Evolutionary conservation across 2,329 filamentous ascomycete species (phyloP).

Genomic region (Monosporascus sp.): DNA sequence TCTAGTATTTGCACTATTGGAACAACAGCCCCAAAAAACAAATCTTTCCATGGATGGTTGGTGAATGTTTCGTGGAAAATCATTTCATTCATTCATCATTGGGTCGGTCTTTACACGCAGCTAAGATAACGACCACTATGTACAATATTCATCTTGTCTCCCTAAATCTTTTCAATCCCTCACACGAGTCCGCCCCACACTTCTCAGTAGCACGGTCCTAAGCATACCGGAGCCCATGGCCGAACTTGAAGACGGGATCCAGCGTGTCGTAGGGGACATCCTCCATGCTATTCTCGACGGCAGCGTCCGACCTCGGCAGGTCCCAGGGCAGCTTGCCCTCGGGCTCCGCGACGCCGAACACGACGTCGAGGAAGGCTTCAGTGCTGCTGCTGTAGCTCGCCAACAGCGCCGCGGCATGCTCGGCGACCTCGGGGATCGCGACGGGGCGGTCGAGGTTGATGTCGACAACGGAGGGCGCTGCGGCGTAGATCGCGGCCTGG

Average conservation of each 20-base stretch:
- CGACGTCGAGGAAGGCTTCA: constrained; percentile 39
- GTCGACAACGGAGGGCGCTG: constrained; percentile 36
- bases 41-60: too few relatives aligned
- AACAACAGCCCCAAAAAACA: too few relatives aligned
- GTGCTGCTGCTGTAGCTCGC: constrained; percentile 34
- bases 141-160: too few relatives aligned
- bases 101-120: too few relatives aligned
- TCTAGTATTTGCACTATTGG: too few relatives aligned
- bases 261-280: constrained; percentile 21
- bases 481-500: constrained; percentile 33
- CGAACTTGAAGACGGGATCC: constrained; percentile 20
- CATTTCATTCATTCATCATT: too few relatives aligned
- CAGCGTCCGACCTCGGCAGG: constrained; percentile 36
- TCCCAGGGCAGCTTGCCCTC: constrained; percentile 41
- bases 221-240: constrained; percentile 24
- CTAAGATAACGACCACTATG: too few relatives aligned
- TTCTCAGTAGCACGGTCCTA: too few relatives aligned
- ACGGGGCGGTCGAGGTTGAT: constrained; percentile 39
- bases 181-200: too few relatives aligned
- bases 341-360: constrained; percentile 32
- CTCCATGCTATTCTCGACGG: constrained; percentile 27
- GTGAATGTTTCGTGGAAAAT: too few relatives aligned
- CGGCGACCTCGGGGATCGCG: constrained; percentile 37
- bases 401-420: constrained; percentile 31
- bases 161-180: too few relatives aligned